Base-by-base conservation (phyloP, 768 basidiomycete species). In the Lactarius hatsudake region DNA sequence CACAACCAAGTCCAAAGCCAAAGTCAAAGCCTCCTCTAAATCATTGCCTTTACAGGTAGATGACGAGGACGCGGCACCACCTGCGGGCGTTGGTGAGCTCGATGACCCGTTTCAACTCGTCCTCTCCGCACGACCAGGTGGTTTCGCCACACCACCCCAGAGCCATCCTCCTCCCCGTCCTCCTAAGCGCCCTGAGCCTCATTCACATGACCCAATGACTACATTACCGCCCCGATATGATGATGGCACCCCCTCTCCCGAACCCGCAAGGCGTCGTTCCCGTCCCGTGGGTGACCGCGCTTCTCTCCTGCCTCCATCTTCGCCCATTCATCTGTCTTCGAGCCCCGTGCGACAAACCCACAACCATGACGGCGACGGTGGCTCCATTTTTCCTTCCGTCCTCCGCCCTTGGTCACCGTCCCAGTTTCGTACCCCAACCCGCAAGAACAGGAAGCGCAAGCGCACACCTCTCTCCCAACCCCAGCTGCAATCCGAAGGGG, bases 371-470 rank as follows among this genome's bases (percentile, higher is more conserved):
- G 15, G 40, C 15, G 54, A 55, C 18, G 7, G 32, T 54, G 23
- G 13, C 15, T 2, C 59, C 32, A 56, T 64, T 36, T 56, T 67
- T 40, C 34, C 36, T n/a, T 67, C 66, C 12, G 59, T 59, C 20
- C 53, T 60, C 26, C 12, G 20, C 9, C 58, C 62, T 56, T 58
- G 58, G 32, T 63, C 66, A 2, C 66, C 53, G 4, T 67, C 66
- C 5, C 66, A 64, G 40, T 69, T 69, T 62, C 68, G 58, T 28
- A 69, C 68, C 1, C 68, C 68, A 20, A 69, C 68, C 3, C 66
- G 68, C 32, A 63, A 56, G 30, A 48, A 59, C n/a, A 61, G 32
- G 53, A 69, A 60, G 28, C 68, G 62, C 32, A 69, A 55, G 54
- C 62, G 67, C 42, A 62, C 59, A 28, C 63, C 67, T 3, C 51